Conservation (phyloP, 2,329 filamentous ascomycete species). For the Aspergillus fischeri region DNA sequence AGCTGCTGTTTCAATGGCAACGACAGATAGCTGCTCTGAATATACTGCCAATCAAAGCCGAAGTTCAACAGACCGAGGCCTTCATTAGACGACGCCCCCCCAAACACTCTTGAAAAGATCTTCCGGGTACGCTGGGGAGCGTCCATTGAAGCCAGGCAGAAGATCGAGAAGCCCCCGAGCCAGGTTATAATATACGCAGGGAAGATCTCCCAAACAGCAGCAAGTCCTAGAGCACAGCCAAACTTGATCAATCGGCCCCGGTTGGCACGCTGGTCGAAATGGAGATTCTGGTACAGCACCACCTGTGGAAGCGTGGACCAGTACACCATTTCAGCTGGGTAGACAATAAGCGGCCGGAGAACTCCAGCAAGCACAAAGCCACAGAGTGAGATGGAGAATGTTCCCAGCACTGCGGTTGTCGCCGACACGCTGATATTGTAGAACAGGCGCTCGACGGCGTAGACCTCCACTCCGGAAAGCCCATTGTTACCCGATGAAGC, state of each 20-base stretch:
- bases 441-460: constrained; percentile 17
- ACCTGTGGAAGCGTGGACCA: constrained; percentile 31
- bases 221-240: constrained; percentile 24
- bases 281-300: constrained; percentile 32
- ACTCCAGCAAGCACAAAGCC: constrained; percentile 28
- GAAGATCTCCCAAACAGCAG: constrained; percentile 20
- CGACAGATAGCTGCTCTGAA: constrained; percentile 11
- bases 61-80: constrained; percentile 23
- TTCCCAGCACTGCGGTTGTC: constrained; percentile 23
- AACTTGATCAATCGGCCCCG: constrained; percentile 27
- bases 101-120: constrained; percentile 18
- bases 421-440: constrained; percentile 19
- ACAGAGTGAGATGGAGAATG: constrained; percentile 27
- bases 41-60: constrained; percentile 23
- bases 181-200: constrained; percentile 25
- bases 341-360: constrained; percentile 28
- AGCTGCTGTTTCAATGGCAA: constrained; percentile 17
- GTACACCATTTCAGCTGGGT: constrained; percentile 33
- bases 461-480: constrained; percentile 14
- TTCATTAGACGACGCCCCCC: constrained; percentile 23
- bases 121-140: constrained; percentile 4
- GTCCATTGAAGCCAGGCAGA: constrained; percentile 12
- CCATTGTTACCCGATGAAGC: constrained; percentile 20
- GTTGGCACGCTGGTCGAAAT: constrained; percentile 27
- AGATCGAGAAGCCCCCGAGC: constrained; percentile 20